These are phyloP conservation scores for Melanogaster broomeanus DNA, from an alignment of 768 basidiomycete species.

Conservation along the genomic window DNA sequence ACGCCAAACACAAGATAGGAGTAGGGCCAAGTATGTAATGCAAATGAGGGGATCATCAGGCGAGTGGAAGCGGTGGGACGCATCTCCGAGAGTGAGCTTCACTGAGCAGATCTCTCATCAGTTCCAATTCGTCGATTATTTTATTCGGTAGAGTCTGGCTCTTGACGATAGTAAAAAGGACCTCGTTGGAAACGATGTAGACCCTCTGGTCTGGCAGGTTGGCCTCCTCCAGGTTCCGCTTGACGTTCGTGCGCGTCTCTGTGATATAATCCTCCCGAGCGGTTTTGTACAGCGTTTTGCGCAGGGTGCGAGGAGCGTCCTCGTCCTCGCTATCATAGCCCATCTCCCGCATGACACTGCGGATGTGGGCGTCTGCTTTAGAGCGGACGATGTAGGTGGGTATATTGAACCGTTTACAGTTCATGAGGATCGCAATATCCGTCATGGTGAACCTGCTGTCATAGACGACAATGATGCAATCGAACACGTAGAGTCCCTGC, in stretches of 20 bases:
- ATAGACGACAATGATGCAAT: constrained; percentile 23
- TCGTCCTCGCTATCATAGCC: constrained; percentile 19
- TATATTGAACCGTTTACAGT: constrained; percentile 14
- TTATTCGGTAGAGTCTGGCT: constrained; percentile 1
- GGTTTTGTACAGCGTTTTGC: constrained; percentile 5
- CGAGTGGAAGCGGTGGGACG: constrained; percentile 1
- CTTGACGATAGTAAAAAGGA: constrained; percentile 11
- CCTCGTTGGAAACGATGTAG: constrained; percentile 20
- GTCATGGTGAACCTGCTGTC: constrained; percentile 25
- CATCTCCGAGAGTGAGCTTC: constrained; percentile 13
- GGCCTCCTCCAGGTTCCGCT: constrained; percentile 13
- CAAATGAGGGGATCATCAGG: too few relatives aligned
- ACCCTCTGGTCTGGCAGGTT: constrained; percentile 20
- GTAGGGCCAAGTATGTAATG: too few relatives aligned
- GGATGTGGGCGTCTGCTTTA: constrained; percentile 24
- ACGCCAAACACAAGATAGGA: too few relatives aligned
- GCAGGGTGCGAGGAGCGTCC: constrained; percentile 3
- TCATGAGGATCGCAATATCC: constrained; percentile 19
- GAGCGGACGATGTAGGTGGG: constrained; percentile 25
- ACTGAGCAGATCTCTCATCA: constrained; percentile 12
- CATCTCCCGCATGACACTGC: constrained; percentile 16
- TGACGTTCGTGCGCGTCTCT: constrained; percentile 16
- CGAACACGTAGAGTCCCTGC: constrained; percentile 26
- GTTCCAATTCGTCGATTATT: constrained; percentile 15
- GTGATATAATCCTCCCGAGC: constrained; percentile 22